Conservation (phyloP, 2,329 filamentous ascomycete genomes). For the Cercospora sp. region DNA sequence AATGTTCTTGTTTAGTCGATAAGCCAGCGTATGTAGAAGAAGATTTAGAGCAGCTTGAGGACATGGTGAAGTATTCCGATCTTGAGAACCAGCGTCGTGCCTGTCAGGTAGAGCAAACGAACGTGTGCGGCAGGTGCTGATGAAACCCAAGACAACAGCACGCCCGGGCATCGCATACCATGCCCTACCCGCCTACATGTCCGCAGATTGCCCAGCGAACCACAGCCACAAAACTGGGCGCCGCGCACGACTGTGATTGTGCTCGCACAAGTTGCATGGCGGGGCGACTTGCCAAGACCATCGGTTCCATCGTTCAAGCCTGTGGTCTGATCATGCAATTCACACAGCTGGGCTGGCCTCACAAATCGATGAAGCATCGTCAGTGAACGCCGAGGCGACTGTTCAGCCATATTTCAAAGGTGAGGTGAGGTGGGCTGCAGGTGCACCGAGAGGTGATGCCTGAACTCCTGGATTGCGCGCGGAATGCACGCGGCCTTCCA, state of each 20-base stretch:
- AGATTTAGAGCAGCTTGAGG: background rate
- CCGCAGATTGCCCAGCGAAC: conserved; percentile 11
- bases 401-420: background rate
- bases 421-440: background rate
- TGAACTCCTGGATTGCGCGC: background rate
- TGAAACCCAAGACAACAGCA: background rate
- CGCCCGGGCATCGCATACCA: background rate
- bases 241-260: background rate
- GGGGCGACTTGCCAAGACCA: background rate
- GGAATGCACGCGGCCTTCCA: background rate
- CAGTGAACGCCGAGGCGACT: background rate
- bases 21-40: background rate
- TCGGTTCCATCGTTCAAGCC: background rate
- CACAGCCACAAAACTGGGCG: background rate
- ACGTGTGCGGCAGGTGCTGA: background rate
- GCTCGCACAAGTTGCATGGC: background rate
- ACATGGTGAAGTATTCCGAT: background rate
- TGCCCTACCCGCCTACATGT: background rate
- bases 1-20: background rate
- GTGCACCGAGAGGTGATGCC: background rate
- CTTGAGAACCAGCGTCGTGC: background rate
- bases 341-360: background rate
- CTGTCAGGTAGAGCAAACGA: background rate
- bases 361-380: background rate
- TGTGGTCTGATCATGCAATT: background rate